Evolutionary conservation across 345 rosid genomes (phyloP).

Genomic region (Syzygium grande): DNA sequence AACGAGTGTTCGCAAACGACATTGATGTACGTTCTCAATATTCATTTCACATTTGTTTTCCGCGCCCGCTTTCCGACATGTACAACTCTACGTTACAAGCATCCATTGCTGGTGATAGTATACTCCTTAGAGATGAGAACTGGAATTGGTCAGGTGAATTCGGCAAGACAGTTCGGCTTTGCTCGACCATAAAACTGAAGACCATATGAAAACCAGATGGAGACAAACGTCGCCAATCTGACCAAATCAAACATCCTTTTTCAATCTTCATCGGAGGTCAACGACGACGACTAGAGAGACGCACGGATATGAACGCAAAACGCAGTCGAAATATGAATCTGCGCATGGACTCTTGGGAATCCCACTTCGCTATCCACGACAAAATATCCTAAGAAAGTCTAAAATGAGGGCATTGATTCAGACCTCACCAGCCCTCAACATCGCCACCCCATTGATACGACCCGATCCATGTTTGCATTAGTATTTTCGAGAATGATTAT

Average conservation of each 20-base stretch:
- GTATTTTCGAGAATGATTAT: too few relatives aligned
- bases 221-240: not conserved
- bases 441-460: too few relatives aligned
- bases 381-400: too few relatives aligned
- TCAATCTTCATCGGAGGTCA: not conserved
- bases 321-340: not conserved
- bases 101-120: not conserved
- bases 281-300: not conserved
- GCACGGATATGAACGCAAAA: not conserved
- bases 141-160: not conserved
- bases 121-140: not conserved
- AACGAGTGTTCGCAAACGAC: not conserved
- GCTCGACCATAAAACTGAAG: not conserved
- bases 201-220: not conserved
- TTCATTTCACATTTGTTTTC: not conserved
- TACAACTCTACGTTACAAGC: not conserved
- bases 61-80: not conserved
- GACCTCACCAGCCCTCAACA: too few relatives aligned
- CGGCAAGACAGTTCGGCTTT: not conserved
- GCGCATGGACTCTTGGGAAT: too few relatives aligned
- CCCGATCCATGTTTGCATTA: too few relatives aligned
- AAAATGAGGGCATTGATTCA: too few relatives aligned
- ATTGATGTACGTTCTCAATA: not conserved
- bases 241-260: not conserved
- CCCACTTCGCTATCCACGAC: too few relatives aligned